Evolutionary conservation across 2,329 filamentous ascomycete species (phyloP).

Genomic region (Blumeria hordei): DNA sequence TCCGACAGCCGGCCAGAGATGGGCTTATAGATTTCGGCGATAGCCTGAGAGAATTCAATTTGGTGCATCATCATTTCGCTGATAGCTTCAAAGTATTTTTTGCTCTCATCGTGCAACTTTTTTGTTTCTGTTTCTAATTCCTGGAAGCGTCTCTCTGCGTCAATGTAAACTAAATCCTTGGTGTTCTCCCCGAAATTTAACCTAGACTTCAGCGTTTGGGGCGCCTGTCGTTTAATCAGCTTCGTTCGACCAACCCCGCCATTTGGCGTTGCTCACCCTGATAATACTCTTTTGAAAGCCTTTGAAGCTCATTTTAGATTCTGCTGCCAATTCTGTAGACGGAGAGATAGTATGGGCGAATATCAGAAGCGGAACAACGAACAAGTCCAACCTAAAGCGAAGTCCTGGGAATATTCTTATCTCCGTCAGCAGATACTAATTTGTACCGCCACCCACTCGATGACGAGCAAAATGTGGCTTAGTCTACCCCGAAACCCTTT

Average conservation of each 20-base stretch:
- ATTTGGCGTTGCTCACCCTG: conserved; percentile 33
- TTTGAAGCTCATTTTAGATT: conserved; percentile 58
- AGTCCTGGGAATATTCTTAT: no score
- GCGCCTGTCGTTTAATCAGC: conserved; percentile 30
- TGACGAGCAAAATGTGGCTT: no score
- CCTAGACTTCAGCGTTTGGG: conserved; percentile 71
- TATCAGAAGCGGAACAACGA: no score
- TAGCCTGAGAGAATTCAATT: conserved; percentile 92
- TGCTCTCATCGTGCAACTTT: conserved; percentile 85
- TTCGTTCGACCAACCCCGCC: conserved; percentile 7
- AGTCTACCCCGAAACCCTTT: no score
- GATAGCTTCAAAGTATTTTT: conserved; percentile 94
- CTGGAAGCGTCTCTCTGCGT: conserved; percentile 79
- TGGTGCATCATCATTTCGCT: conserved; percentile 95
- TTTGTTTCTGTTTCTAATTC: conserved; percentile 93
- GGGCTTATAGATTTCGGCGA: conserved; percentile 92
- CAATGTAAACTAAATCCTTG: conserved; percentile 83
- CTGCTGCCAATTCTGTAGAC: no score
- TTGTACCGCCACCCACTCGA: no score
- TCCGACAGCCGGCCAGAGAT: conserved; percentile 92
- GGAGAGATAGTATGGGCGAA: no score
- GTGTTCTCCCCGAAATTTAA: conserved; percentile 94
- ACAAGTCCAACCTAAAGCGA: no score
- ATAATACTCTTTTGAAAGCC: conserved; percentile 78
- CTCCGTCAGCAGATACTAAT: no score